Conservation (phyloP, 2,329 filamentous ascomycete genomes). For the Botrytis deweyae region DNA sequence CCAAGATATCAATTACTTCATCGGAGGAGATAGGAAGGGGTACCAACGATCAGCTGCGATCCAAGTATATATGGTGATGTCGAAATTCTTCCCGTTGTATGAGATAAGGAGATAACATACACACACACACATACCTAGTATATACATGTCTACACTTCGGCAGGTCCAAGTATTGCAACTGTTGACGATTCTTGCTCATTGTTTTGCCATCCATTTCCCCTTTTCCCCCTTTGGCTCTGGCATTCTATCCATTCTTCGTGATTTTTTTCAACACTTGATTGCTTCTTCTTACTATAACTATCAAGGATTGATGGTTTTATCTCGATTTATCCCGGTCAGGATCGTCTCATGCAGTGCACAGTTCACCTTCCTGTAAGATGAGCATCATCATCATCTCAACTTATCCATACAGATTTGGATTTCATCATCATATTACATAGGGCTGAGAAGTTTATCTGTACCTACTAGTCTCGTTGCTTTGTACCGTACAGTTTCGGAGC, state of each 20-base stretch:
- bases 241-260: neutral
- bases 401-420: conserved; percentile 2
- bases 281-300: neutral
- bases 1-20: neutral
- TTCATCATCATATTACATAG: neutral
- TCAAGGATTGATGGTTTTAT: neutral
- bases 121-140: neutral
- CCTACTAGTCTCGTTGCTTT: neutral
- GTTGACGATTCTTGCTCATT: neutral
- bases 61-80: neutral
- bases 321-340: neutral
- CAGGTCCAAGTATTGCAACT: neutral
- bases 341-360: conserved; percentile 15
- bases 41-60: neutral
- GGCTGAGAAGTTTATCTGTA: conserved; percentile 19
- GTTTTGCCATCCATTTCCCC: neutral
- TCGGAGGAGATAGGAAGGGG: neutral
- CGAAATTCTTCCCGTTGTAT: neutral
- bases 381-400: conserved; percentile 10
- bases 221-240: neutral
- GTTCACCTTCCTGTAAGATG: conserved; percentile 14
- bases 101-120: neutral
- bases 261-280: neutral
- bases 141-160: neutral
- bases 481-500: neutral